Conservation (phyloP, 2,329 filamentous ascomycete genomes). For the Cryoendolithus antarcticus region DNA sequence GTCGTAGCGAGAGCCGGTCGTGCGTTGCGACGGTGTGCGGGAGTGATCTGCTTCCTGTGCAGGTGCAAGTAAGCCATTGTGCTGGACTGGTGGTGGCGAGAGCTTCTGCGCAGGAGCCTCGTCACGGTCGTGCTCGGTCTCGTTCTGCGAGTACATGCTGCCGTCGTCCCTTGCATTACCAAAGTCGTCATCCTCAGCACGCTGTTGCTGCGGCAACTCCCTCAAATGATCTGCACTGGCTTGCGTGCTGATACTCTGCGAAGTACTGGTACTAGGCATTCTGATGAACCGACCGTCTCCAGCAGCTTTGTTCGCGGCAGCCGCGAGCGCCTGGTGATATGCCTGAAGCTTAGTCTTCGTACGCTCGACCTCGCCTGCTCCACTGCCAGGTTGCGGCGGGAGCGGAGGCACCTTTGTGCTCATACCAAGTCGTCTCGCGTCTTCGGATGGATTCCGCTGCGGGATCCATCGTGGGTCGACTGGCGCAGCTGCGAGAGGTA, state of each 20-base stretch:
- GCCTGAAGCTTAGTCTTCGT: slow-evolving; percentile 50
- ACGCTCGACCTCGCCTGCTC: slow-evolving; percentile 20
- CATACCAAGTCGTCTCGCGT: slow-evolving; percentile 20
- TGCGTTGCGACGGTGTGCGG: background rate
- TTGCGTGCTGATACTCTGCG: slow-evolving; percentile 4
- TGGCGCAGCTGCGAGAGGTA: slow-evolving; percentile 12
- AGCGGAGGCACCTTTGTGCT: slow-evolving; percentile 36
- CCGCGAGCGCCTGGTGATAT: slow-evolving; percentile 75
- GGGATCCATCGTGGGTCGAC: slow-evolving; percentile 19
- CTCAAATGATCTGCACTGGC: too few relatives aligned
- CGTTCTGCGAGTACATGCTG: slow-evolving; percentile 12
- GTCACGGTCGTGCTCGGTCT: too few relatives aligned
- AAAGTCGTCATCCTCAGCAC: too few relatives aligned
- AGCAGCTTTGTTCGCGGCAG: slow-evolving; percentile 65
- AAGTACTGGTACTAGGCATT: slow-evolving; percentile 33
- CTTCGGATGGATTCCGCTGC: slow-evolving; percentile 21
- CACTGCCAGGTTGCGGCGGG: slow-evolving; percentile 31
- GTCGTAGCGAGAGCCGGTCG: slow-evolving; percentile 6
- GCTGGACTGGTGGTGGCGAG: too few relatives aligned
- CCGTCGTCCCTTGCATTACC: slow-evolving; percentile 4
- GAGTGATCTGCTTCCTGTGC: background rate
- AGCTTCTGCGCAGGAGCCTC: too few relatives aligned
- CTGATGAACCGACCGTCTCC: slow-evolving; percentile 64
- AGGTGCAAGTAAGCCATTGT: too few relatives aligned
- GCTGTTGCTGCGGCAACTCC: too few relatives aligned